Evolutionary conservation across 129 eudicot genomes (phyloP).

Genomic region (Saposhnikovia divaricata): DNA sequence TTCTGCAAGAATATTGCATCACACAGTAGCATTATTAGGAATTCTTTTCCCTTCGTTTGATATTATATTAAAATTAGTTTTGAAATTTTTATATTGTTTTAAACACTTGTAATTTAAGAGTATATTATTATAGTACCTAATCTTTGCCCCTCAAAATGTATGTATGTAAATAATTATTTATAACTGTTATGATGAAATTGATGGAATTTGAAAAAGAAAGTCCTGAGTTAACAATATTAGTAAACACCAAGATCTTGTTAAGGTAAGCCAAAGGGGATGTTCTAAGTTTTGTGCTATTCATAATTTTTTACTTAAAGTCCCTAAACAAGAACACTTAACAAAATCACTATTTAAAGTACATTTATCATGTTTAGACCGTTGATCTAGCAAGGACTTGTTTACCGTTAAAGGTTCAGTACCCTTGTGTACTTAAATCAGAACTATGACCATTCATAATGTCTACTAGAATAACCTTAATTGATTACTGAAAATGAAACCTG

Average conservation of each 20-base stretch:
- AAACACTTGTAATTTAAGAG: background rate
- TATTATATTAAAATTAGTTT: too few relatives aligned
- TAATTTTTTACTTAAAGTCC: background rate
- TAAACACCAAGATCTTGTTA: too few relatives aligned
- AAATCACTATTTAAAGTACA: background rate
- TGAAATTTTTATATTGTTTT: too few relatives aligned
- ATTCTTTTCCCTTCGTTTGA: background rate
- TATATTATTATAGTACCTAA: background rate
- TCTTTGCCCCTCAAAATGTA: background rate
- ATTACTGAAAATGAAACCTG: background rate
- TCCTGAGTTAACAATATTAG: background rate
- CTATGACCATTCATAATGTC: background rate
- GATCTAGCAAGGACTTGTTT: background rate
- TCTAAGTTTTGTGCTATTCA: too few relatives aligned
- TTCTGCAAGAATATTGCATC: too few relatives aligned
- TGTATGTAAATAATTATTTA: background rate
- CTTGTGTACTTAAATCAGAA: background rate
- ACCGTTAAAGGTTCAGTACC: background rate
- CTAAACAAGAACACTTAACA: background rate
- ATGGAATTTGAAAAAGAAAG: background rate
- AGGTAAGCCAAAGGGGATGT: background rate
- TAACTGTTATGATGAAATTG: background rate
- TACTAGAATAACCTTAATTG: background rate
- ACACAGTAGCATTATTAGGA: too few relatives aligned
- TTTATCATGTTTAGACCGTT: background rate